phyloP scores from a whole-genome alignment of 768 basidiomycete genomes.

The Pulveroboletus sp. region DNA sequence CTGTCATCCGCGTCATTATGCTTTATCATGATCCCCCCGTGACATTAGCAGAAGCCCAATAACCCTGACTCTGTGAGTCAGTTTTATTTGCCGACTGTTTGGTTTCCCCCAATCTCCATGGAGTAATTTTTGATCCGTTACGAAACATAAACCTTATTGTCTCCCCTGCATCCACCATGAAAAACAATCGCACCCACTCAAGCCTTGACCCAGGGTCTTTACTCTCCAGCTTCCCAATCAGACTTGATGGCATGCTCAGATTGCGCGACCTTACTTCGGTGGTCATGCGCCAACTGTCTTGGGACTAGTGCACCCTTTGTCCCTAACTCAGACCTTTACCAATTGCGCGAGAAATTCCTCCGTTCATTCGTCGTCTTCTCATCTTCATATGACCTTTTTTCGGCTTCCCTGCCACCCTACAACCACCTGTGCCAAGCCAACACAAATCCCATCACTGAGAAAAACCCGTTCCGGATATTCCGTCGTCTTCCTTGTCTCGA shows the following conservation, averaged over 20 bases:
- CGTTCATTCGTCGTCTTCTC: background rate
- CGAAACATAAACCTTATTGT: background rate
- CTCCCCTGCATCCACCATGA: background rate
- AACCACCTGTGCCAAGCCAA: background rate
- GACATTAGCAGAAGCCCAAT: background rate
- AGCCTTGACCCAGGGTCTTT: background rate
- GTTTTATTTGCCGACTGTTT: background rate
- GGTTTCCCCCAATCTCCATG: background rate
- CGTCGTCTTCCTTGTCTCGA: background rate
- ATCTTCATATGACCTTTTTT: background rate
- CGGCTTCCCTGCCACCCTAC: background rate
- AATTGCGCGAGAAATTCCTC: background rate
- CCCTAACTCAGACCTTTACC: background rate
- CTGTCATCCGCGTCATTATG: background rate
- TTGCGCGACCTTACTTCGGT: constrained; percentile 3
- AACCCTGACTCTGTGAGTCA: constrained; percentile 5
- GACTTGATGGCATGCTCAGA: constrained; percentile 6
- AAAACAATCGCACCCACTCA: background rate
- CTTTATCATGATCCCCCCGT: background rate
- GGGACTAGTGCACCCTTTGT: background rate
- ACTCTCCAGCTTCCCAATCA: background rate
- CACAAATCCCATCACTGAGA: background rate
- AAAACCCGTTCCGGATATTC: background rate
- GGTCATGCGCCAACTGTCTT: background rate
- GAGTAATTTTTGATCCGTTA: background rate